phyloP scores from a whole-genome alignment of 2,329 filamentous ascomycete genomes.

The Hirsutella rhossiliensis region DNA sequence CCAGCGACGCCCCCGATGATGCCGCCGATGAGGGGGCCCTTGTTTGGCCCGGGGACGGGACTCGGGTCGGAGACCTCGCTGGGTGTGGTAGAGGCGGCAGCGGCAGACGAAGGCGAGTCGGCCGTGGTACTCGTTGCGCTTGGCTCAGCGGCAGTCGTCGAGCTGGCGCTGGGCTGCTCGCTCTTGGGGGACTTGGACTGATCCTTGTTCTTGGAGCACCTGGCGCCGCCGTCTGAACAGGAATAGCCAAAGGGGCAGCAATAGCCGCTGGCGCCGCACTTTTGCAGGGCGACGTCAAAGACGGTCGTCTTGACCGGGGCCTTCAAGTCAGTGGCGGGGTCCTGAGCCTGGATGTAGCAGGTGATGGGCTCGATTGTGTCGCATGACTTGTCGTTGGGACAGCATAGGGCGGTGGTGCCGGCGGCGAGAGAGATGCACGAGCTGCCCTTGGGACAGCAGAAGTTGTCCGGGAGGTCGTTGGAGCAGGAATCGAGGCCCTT shows the following conservation, averaged over 20 bases:
- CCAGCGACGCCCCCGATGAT: conserved; percentile 35
- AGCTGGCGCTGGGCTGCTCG: not conserved
- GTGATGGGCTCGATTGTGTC: conserved; percentile 48
- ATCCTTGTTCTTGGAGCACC: conserved; percentile 41
- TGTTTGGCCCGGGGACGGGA: conserved; percentile 7
- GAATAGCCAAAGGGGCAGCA: conserved; percentile 67
- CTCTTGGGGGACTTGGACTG: conserved; percentile 28
- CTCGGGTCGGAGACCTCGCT: conserved; percentile 8
- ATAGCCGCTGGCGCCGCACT: conserved; percentile 34
- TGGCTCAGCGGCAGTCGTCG: conserved; percentile 9
- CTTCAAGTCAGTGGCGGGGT: conserved; percentile 41
- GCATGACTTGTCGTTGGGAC: conserved; percentile 47
- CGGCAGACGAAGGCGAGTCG: conserved; percentile 3
- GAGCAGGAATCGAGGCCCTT: conserved; percentile 39
- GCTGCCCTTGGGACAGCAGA: conserved; percentile 49
- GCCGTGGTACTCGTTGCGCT: conserved; percentile 9
- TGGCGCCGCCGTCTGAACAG: conserved; percentile 34
- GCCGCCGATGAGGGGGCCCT: conserved; percentile 16
- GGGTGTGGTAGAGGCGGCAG: conserved; percentile 2
- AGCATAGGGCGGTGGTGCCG: conserved; percentile 60
- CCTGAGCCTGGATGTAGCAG: conserved; percentile 51
- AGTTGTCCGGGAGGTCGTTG: conserved; percentile 43
- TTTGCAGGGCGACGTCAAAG: conserved; percentile 40
- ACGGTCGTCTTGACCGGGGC: conserved; percentile 56
- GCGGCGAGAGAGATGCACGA: conserved; percentile 50